Evolutionary conservation across 176 grass and related monocot genomes (phyloP).

Genomic region (Hyparrhenia diplandra): DNA sequence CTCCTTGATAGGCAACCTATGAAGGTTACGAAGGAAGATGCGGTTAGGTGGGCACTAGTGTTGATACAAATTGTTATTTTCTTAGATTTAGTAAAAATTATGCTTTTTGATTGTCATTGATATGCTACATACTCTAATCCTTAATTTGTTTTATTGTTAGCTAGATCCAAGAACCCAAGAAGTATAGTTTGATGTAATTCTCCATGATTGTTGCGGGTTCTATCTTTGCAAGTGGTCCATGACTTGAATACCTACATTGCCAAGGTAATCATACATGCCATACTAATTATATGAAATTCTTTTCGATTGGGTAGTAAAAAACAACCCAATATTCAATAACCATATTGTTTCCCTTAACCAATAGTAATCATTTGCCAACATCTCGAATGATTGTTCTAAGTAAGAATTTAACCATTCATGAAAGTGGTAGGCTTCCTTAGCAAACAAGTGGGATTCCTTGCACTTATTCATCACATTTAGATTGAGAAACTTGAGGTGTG

Average conservation of each 20-base stretch:
- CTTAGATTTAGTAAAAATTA: background rate
- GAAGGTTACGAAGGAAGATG: slow-evolving; percentile 85
- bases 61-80: slow-evolving; percentile 2
- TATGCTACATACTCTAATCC: background rate
- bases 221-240: too few relatives aligned
- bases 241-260: slow-evolving; percentile 92
- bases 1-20: slow-evolving; percentile 79
- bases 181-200: background rate
- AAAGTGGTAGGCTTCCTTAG: background rate
- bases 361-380: background rate
- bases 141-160: background rate
- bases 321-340: background rate
- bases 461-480: background rate
- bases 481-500: background rate
- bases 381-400: background rate
- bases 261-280: slow-evolving; percentile 52
- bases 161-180: background rate
- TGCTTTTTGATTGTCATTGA: background rate
- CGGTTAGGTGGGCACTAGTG: slow-evolving; percentile 58
- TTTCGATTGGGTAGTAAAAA: background rate
- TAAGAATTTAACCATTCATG: background rate
- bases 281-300: too few relatives aligned
- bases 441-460: background rate
- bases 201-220: slow-evolving; percentile 50
- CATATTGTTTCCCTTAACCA: background rate